Base-by-base conservation (phyloP, 805 yeast genomes). In the Helenozyma rhizophorensis region DNA sequence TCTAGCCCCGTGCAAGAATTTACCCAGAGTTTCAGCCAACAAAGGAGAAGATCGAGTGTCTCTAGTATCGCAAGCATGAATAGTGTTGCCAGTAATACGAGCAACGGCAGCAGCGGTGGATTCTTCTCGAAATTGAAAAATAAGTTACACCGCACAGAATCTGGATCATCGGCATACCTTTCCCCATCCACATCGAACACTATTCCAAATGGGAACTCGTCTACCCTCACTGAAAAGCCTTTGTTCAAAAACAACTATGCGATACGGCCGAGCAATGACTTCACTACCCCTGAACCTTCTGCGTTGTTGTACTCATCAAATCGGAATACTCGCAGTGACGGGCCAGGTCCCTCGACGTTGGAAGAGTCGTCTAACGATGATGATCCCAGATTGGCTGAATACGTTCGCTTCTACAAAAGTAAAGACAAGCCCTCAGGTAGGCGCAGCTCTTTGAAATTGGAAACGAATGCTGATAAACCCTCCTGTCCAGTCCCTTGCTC, bases 91-190 rank as follows among this genome's bases (percentile, higher is more conserved):
- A 41, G 46, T 26, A 39, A 34, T 13, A 39, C 39, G 12, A 38
- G 45, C 28, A 27, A 34, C n/a, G 37, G 38, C 11, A 29, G 35
- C 23, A 31, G 45, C 10, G 40, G 43, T 3, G 62, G 62, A 1
- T 55, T 64, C 23, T 62, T 65, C 36, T 54, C 65, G 25, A 64
- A 61, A 36, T 40, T 64, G 17, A 65, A 64, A 39, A 62, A 52
- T 11, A 60, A 56, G 37, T 49, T 63, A 25, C 43, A 36, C 38
- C n/a, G 47, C 25, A 32, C 39, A 7, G 48, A 33, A 21, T 33
- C 40, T 12, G 28, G 16, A 6, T 6, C 23, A 11, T 17, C 19
- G 19, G 19, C 19, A 8, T 17, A 5, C 7, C 19, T 17, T 8
- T 17, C 19, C 7, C 19, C 19, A n/a, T n/a, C n/a, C n/a, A n/a